phyloP scores from a whole-genome alignment of 768 basidiomycete species.

The Cystobasidium ongulense region DNA sequence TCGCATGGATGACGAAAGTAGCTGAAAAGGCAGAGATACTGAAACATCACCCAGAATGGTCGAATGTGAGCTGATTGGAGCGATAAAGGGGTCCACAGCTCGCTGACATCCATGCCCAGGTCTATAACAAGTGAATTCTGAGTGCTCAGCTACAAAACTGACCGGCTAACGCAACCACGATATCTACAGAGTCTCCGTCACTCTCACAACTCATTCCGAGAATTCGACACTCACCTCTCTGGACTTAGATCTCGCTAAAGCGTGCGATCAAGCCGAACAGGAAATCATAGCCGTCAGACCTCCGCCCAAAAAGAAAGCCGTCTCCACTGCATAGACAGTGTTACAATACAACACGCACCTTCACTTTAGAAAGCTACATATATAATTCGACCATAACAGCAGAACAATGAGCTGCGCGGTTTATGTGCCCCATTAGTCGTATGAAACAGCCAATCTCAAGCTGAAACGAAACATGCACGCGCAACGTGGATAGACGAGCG shows the following conservation, averaged over 20 bases:
- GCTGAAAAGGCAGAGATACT: slow-evolving; percentile 16
- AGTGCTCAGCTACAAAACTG: no score
- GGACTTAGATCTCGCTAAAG: slow-evolving; percentile 16
- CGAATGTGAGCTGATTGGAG: background rate
- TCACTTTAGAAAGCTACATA: no score
- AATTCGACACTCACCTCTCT: slow-evolving; percentile 18
- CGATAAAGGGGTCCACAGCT: background rate
- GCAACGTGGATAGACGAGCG: no score
- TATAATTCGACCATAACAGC: no score
- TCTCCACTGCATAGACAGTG: background rate
- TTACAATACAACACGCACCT: no score
- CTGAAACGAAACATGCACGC: no score
- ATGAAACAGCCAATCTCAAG: no score
- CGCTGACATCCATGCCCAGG: background rate
- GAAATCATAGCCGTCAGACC: background rate
- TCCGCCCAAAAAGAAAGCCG: slow-evolving; percentile 13
- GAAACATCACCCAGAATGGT: slow-evolving; percentile 29
- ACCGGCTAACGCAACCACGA: background rate
- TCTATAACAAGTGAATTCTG: slow-evolving; percentile 8
- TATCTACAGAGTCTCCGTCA: background rate
- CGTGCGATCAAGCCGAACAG: slow-evolving; percentile 13
- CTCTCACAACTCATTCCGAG: slow-evolving; percentile 22
- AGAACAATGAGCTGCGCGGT: no score
- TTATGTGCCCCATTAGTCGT: no score
- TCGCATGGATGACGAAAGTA: slow-evolving; percentile 9